Percentiles rank a stretch among this genome's conserved stretches.
phyloP scores from a whole-genome alignment of 306 rosid species.

The Corylus heterophylla region DNA sequence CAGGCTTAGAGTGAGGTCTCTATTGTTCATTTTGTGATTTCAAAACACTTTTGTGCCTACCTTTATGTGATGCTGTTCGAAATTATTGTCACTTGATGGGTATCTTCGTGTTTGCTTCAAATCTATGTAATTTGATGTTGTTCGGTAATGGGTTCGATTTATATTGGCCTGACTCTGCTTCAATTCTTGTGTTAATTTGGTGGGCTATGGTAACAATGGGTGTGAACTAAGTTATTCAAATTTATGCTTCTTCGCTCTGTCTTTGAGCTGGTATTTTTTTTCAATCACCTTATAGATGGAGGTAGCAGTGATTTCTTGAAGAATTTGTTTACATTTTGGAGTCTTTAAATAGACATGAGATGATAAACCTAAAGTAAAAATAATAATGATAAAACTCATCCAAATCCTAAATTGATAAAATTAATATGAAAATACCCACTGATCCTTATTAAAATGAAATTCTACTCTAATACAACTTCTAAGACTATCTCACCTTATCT shows the following conservation, averaged over 20 bases:
- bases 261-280: neutral
- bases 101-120: slow-evolving; percentile 5
- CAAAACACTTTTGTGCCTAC: neutral
- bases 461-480: too few species aligned
- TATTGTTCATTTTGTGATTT: slow-evolving; percentile 16
- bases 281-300: neutral
- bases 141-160: neutral
- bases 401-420: too few species aligned
- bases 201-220: neutral
- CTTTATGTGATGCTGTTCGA: neutral
- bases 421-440: too few species aligned
- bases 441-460: too few species aligned
- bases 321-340: neutral
- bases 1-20: slow-evolving; percentile 21
- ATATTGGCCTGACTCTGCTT: neutral
- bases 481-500: too few species aligned
- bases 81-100: slow-evolving; percentile 25
- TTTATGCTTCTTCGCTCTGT: neutral
- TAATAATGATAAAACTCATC: too few species aligned
- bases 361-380: too few species aligned
- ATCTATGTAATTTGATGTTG: neutral
- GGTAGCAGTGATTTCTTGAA: neutral
- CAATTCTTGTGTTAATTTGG: neutral
- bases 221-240: neutral
- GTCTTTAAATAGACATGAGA: too few species aligned